Percentiles rank a stretch among this genome's conserved stretches.
phyloP scores from a whole-genome alignment of 257 asterid species.

The Penstemon eatonii region DNA sequence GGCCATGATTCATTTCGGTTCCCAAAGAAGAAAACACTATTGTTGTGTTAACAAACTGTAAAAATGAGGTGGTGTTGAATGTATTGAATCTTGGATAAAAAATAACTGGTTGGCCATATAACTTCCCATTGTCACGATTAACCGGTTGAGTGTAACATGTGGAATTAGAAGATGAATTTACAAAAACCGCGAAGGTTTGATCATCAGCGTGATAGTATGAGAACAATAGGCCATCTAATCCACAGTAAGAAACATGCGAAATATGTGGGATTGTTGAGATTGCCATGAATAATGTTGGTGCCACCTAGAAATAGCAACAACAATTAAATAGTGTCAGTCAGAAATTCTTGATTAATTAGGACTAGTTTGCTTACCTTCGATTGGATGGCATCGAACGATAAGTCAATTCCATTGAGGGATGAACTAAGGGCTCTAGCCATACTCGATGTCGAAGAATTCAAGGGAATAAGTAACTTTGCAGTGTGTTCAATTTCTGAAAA shows the following conservation, averaged over 20 bases:
- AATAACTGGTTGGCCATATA: conserved; percentile 29
- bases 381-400: conserved; percentile 24
- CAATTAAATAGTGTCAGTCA: no score
- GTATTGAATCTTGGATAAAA: neutral
- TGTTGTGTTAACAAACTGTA: conserved; percentile 1
- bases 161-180: conserved; percentile 27
- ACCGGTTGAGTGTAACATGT: conserved; percentile 33
- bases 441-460: conserved; percentile 27
- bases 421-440: conserved; percentile 26
- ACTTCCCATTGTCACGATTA: conserved; percentile 32
- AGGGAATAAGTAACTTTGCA: conserved; percentile 19
- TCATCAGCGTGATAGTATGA: conserved; percentile 18
- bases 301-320: neutral
- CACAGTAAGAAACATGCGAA: conserved; percentile 26
- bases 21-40: conserved; percentile 17
- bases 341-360: no score
- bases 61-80: neutral
- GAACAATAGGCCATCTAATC: conserved; percentile 29
- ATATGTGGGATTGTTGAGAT: conserved; percentile 30
- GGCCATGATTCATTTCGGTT: conserved; percentile 12
- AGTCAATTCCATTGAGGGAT: conserved; percentile 24
- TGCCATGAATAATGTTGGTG: conserved; percentile 29
- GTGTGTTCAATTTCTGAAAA: conserved; percentile 19
- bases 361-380: neutral
- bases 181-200: conserved; percentile 18